phyloP scores from a whole-genome alignment of 2,329 filamentous ascomycete species.

The Aspergillus fumigatiaffinis region DNA sequence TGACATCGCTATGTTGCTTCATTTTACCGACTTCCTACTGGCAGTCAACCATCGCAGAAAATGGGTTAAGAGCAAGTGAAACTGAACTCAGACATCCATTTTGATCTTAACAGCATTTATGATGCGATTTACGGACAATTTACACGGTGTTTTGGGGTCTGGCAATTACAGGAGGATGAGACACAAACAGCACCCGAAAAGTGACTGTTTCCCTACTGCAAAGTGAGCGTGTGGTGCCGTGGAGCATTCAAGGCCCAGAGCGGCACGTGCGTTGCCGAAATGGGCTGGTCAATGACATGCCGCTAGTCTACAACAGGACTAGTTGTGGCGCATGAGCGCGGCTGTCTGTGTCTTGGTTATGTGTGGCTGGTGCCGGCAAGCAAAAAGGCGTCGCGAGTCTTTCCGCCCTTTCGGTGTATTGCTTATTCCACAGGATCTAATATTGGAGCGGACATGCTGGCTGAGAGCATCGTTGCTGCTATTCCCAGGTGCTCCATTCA shows the following conservation, averaged over 20 bases:
- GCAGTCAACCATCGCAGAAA: background rate
- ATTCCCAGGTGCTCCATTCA: background rate
- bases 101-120: background rate
- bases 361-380: background rate
- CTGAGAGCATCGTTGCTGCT: background rate
- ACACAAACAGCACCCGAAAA: background rate
- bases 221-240: slow-evolving; percentile 2
- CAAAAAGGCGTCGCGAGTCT: slow-evolving; percentile 7
- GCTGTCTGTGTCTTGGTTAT: background rate
- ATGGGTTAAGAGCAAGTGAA: background rate
- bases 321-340: background rate
- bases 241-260: background rate
- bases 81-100: background rate
- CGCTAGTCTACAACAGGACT: background rate
- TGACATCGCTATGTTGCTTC: background rate
- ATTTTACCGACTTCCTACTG: background rate
- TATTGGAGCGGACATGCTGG: background rate
- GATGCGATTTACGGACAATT: background rate
- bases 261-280: background rate
- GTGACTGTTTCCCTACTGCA: background rate
- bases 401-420: background rate
- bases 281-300: background rate
- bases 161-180: background rate
- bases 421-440: background rate
- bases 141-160: background rate